phyloP scores from a whole-genome alignment of 164 flowering plant genomes.

The Nymphaea colorata region DNA sequence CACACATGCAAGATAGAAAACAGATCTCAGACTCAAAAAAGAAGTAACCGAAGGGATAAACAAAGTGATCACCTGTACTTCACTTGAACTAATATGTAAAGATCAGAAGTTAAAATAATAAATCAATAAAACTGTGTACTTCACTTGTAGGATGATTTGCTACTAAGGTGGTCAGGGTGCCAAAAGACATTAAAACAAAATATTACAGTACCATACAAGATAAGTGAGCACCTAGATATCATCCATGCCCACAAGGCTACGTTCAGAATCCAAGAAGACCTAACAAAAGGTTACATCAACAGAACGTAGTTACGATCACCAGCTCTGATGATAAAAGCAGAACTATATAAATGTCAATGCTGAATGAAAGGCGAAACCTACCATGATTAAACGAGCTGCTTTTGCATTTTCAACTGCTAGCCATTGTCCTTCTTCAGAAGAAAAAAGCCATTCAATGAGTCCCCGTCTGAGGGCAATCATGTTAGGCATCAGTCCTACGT shows the following conservation, averaged over 20 bases:
- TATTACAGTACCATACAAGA: too few species aligned
- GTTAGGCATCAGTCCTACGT: conserved; percentile 16
- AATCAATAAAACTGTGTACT: neutral
- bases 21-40: neutral
- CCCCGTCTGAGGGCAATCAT: conserved; percentile 51
- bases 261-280: conserved; percentile 64
- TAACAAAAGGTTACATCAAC: conserved; percentile 3
- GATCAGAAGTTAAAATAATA: neutral
- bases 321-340: neutral
- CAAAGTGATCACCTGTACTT: neutral
- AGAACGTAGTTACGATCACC: neutral
- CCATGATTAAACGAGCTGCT: conserved; percentile 88
- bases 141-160: neutral
- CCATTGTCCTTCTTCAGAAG: conserved; percentile 98
- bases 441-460: conserved; percentile 89
- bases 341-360: neutral
- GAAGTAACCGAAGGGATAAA: neutral
- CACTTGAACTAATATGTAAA: too few species aligned
- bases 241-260: conserved; percentile 45
- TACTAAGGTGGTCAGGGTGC: too few species aligned
- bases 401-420: conserved; percentile 65
- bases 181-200: too few species aligned
- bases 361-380: conserved; percentile 7
- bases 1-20: too few species aligned
- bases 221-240: conserved; percentile 61